These are phyloP conservation scores for Tetrahymena elliotti DNA, from an alignment of 73 alveolate genomes.

Conservation along the genomic window DNA sequence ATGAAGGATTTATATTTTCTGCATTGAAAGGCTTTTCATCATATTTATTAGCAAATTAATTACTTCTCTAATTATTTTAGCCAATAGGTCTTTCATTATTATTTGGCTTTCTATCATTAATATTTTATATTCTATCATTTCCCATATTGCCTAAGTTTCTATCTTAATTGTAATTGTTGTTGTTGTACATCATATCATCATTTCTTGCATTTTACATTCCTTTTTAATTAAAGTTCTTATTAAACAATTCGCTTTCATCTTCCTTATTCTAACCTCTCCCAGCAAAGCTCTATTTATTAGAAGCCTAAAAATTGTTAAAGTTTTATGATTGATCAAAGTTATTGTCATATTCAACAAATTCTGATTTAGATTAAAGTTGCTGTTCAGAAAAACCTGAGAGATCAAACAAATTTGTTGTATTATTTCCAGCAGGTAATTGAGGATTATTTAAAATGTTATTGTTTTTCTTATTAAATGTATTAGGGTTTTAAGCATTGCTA, in stretches of 20 bases:
- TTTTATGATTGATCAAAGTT: neutral
- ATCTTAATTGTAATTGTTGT: neutral
- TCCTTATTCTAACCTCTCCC: neutral
- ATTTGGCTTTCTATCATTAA: neutral
- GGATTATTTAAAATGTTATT: neutral
- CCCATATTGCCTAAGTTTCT: neutral
- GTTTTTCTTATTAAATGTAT: neutral
- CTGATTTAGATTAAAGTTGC: neutral
- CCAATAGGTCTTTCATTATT: neutral
- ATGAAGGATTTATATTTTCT: neutral
- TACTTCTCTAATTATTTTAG: neutral
- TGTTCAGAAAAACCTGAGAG: neutral
- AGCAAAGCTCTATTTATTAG: neutral
- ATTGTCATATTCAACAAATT: neutral
- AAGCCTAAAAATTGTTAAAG: neutral
- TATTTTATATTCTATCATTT: neutral
- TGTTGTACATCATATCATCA: neutral
- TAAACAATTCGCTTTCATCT: neutral
- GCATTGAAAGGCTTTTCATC: neutral
- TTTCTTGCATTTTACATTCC: neutral
- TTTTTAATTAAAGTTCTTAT: neutral
- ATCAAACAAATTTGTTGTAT: neutral
- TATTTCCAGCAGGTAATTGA: neutral
- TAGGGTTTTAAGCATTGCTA: neutral
- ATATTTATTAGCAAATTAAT: neutral